Evolutionary conservation across 2,329 filamentous ascomycete genomes (phyloP).

Genomic region (Colletotrichum sp.): DNA sequence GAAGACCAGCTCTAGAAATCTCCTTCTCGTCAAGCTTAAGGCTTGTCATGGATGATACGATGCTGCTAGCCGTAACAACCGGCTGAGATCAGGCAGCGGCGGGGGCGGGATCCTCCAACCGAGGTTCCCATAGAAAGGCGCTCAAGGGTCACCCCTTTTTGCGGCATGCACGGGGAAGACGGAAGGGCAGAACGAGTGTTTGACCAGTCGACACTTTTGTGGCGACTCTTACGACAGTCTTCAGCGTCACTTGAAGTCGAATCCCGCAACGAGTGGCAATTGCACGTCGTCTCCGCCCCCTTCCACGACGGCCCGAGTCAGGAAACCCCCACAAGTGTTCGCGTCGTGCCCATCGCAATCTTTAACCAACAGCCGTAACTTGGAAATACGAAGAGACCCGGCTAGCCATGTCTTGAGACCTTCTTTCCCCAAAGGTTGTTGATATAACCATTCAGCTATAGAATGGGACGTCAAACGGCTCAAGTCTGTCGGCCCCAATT

Average conservation of each 20-base stretch:
- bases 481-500: neutral
- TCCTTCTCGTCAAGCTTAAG: neutral
- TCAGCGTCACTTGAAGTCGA: neutral
- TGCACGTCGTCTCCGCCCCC: neutral
- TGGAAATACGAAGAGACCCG: neutral
- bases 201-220: neutral
- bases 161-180: neutral
- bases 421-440: neutral
- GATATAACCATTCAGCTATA: neutral
- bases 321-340: neutral
- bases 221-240: neutral
- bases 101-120: neutral
- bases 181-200: neutral
- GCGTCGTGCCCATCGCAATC: neutral
- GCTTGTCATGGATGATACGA: neutral
- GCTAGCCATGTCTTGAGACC: neutral
- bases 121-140: neutral
- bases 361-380: neutral
- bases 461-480: neutral
- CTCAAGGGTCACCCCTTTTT: neutral
- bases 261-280: neutral
- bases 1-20: neutral
- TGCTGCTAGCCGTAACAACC: neutral
- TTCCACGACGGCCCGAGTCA: neutral
- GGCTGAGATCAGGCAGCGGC: neutral